Conservation (phyloP, 352 stramenopile genomes). For the Pilasporangium apinafurcum region DNA sequence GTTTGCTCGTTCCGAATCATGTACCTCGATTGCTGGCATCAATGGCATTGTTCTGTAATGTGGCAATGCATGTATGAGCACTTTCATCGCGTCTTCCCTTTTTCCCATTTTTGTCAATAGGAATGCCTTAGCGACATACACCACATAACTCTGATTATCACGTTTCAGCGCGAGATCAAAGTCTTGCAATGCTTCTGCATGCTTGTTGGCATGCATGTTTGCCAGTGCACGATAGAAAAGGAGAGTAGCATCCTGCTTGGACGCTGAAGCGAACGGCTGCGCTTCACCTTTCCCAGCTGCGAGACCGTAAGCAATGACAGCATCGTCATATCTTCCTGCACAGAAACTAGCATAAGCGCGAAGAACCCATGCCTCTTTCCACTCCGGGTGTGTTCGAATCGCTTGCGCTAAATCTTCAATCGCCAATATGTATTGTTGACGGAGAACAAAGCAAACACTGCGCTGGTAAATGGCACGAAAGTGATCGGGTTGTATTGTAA, state of each 20-base stretch:
- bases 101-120: slow-evolving; percentile 16
- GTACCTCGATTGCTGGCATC: slow-evolving; percentile 11
- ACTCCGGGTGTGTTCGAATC: slow-evolving; percentile 23
- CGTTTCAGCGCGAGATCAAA: slow-evolving; percentile 32
- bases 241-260: slow-evolving; percentile 16
- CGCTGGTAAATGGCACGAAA: slow-evolving; percentile 28
- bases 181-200: slow-evolving; percentile 15
- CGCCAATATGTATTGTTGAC: slow-evolving; percentile 21
- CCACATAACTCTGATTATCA: slow-evolving; percentile 31
- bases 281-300: slow-evolving; percentile 10
- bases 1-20: slow-evolving; percentile 16
- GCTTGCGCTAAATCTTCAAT: slow-evolving; percentile 17
- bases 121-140: slow-evolving; percentile 35
- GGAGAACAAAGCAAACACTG: slow-evolving; percentile 28
- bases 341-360: slow-evolving; percentile 42
- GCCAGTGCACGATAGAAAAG: slow-evolving; percentile 30
- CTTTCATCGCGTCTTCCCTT: slow-evolving; percentile 6
- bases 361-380: slow-evolving; percentile 30
- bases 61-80: slow-evolving; percentile 23
- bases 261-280: slow-evolving; percentile 2
- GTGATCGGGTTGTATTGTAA: slow-evolving; percentile 11
- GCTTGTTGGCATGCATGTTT: slow-evolving; percentile 16
- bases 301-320: slow-evolving; percentile 24
- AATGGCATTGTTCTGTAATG: slow-evolving; percentile 26
- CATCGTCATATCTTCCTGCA: slow-evolving; percentile 14